Evolutionary conservation across 495 filamentous ascomycete species (phyloP).

Genomic region (Talaromyces thailandensis): DNA sequence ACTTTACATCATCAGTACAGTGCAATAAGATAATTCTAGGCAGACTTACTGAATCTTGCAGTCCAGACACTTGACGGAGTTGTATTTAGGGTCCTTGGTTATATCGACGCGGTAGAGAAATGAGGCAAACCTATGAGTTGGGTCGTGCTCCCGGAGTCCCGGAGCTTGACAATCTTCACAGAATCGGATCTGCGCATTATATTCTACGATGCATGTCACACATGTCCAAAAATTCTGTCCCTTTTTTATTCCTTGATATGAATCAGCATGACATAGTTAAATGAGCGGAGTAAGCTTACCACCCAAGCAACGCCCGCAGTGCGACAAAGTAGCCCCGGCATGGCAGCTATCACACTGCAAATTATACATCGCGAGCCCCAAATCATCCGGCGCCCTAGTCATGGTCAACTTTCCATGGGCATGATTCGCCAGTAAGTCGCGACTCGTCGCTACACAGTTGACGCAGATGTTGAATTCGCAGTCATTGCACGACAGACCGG

Average conservation of each 20-base stretch:
- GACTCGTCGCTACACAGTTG: conserved; percentile 2
- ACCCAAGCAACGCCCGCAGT: conserved; percentile 3
- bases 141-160: neutral
- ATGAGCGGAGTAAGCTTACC: neutral
- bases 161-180: conserved; percentile 1
- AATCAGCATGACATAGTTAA: neutral
- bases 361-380: neutral
- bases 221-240: conserved; percentile 4
- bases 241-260: neutral
- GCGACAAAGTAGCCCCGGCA: conserved; percentile 1
- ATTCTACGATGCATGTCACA: conserved; percentile 4
- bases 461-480: conserved; percentile 5
- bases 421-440: conserved; percentile 4
- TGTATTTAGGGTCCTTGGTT: conserved; percentile 3
- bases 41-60: conserved; percentile 3
- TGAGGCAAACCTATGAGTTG: conserved; percentile 5
- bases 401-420: neutral
- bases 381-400: conserved; percentile 3
- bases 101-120: conserved; percentile 6
- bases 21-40: neutral
- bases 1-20: neutral
- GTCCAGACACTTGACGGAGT: conserved; percentile 2
- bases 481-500: neutral
- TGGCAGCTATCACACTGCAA: conserved; percentile 3
- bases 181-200: conserved; percentile 6